phyloP scores from a whole-genome alignment of 1,139 yeast genomes.

The Blastobotrys ciferrii region DNA sequence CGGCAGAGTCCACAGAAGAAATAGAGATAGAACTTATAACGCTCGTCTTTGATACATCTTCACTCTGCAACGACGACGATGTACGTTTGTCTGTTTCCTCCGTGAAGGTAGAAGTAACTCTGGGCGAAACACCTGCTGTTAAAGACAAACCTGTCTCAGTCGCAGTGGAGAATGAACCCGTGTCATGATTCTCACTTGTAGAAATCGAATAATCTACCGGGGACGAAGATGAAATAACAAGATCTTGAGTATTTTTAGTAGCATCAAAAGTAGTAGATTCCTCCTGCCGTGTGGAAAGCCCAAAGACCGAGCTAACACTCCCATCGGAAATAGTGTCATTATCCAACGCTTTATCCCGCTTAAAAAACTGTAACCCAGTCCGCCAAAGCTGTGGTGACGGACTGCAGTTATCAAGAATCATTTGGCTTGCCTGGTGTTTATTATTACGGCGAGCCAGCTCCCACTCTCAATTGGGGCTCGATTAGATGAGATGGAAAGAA shows the following conservation, averaged over 20 bases:
- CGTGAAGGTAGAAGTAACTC: not conserved
- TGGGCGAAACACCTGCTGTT: too few species aligned
- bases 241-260: not conserved
- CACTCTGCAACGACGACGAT: not conserved
- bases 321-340: not conserved
- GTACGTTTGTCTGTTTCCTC: not conserved
- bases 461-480: not conserved
- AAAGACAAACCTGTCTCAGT: not conserved
- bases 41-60: not conserved
- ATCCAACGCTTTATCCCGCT: not conserved
- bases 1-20: conserved; percentile 5
- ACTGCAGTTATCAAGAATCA: not conserved
- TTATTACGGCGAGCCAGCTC: not conserved
- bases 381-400: not conserved
- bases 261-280: not conserved
- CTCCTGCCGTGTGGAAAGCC: not conserved
- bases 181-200: not conserved
- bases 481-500: not conserved
- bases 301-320: not conserved
- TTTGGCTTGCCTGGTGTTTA: too few species aligned
- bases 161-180: not conserved
- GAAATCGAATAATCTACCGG: not conserved
- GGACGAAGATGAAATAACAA: not conserved
- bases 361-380: not conserved
- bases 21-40: not conserved